Evolutionary conservation across 2,329 filamentous ascomycete species (phyloP).

Genomic region (Periconia macrospinosa): DNA sequence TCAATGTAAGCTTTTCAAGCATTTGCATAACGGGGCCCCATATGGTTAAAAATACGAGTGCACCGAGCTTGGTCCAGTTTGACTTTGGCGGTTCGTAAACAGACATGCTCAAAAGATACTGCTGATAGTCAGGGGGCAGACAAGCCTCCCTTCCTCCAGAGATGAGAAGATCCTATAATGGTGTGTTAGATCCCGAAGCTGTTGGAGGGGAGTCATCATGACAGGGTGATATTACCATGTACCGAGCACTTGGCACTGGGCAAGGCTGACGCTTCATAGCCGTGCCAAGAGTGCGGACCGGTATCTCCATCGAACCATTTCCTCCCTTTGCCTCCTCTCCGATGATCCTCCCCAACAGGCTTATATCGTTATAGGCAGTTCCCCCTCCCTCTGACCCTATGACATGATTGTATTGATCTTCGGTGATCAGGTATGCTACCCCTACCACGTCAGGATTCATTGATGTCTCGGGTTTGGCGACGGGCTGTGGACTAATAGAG

Average conservation of each 20-base stretch:
- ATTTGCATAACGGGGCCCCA: slow-evolving; percentile 5
- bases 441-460: slow-evolving; percentile 5
- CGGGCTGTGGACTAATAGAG: no score
- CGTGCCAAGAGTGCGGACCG: slow-evolving; percentile 1
- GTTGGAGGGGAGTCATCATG: not conserved
- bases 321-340: not conserved
- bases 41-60: slow-evolving; percentile 6
- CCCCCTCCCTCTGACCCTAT: slow-evolving; percentile 23
- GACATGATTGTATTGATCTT: slow-evolving; percentile 12
- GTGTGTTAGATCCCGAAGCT: not conserved
- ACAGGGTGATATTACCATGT: slow-evolving; percentile 6
- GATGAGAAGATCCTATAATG: slow-evolving; percentile 3
- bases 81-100: slow-evolving; percentile 1
- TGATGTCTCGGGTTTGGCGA: no score
- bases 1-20: slow-evolving; percentile 8
- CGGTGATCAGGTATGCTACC: slow-evolving; percentile 18
- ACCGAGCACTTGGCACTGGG: slow-evolving; percentile 7
- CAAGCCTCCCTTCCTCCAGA: slow-evolving; percentile 2
- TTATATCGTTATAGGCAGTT: slow-evolving; percentile 2
- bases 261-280: not conserved
- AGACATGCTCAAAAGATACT: slow-evolving; percentile 3
- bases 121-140: slow-evolving; percentile 1
- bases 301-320: not conserved
- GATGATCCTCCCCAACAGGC: not conserved
- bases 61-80: slow-evolving; percentile 1